These are phyloP conservation scores for Calvatia gigantea DNA, from an alignment of 768 basidiomycete species.

Conservation along the genomic window DNA sequence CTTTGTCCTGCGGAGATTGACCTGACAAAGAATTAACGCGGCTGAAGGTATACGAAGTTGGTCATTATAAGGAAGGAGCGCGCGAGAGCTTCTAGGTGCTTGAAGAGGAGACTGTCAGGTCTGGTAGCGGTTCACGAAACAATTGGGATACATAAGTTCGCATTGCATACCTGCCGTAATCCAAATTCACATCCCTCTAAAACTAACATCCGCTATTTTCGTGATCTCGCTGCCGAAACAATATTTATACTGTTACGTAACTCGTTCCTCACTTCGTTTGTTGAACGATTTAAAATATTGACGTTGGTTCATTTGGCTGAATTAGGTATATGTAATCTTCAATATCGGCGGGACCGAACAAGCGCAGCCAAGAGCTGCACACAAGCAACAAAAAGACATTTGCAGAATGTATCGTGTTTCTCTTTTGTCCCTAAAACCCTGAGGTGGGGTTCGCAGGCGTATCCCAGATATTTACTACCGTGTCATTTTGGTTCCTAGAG, in stretches of 20 bases:
- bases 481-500: too few species aligned
- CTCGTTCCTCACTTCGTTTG: background rate
- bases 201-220: background rate
- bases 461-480: too few species aligned
- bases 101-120: background rate
- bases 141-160: background rate
- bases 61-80: background rate
- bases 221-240: background rate
- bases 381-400: background rate
- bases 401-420: background rate
- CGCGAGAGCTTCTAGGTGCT: constrained; percentile 2
- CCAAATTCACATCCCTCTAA: background rate
- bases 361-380: too few species aligned
- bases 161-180: background rate
- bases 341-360: too few species aligned
- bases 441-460: too few species aligned
- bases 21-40: constrained; percentile 6
- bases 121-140: background rate
- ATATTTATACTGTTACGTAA: background rate
- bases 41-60: background rate
- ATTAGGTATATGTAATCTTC: background rate
- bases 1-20: background rate
- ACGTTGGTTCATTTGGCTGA: background rate
- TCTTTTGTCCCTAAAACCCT: too few species aligned
- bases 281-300: too few species aligned